A percentile compares a stretch with the other conserved stretches of the same genome.
These are phyloP conservation scores for Pseudogymnoascus verrucosus DNA, from an alignment of 2,329 filamentous ascomycete species.

Conservation along the genomic window DNA sequence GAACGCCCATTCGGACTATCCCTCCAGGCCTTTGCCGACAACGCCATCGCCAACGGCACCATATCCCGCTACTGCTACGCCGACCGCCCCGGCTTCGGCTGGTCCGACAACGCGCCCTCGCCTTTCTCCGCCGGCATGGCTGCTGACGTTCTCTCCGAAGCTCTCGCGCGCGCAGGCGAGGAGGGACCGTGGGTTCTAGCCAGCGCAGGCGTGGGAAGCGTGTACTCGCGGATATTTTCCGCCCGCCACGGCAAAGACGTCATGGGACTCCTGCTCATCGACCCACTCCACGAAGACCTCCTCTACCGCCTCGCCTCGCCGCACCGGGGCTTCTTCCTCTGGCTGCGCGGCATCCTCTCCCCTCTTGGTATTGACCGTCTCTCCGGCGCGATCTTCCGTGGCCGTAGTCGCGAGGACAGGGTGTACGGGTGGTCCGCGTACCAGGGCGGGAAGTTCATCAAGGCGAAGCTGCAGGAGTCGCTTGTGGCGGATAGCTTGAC, in stretches of 20 bases:
- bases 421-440: constrained; percentile 74
- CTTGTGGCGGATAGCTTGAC: constrained; percentile 79
- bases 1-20: constrained; percentile 71
- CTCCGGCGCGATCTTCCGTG: constrained; percentile 71
- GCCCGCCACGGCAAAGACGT: constrained; percentile 70
- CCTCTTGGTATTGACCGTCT: constrained; percentile 80
- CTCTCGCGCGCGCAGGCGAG: constrained; percentile 71
- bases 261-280: constrained; percentile 73
- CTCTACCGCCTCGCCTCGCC: constrained; percentile 60
- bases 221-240: constrained; percentile 88
- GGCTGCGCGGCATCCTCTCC: constrained; percentile 77
- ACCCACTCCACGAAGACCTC: constrained; percentile 82
- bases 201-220: constrained; percentile 76
- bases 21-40: constrained; percentile 71
- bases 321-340: constrained; percentile 71
- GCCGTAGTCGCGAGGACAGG: constrained; percentile 72
- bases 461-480: constrained; percentile 86
- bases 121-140: constrained; percentile 90
- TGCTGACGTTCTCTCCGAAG: constrained; percentile 82
- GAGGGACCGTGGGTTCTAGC: constrained; percentile 82
- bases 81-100: constrained; percentile 83
- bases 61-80: constrained; percentile 91
- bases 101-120: constrained; percentile 86
- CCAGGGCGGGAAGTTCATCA: constrained; percentile 76
- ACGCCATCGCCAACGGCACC: constrained; percentile 67